Evolutionary conservation across 495 filamentous ascomycete species (phyloP).

Genomic region (Melanomma pulvis-pyrius): DNA sequence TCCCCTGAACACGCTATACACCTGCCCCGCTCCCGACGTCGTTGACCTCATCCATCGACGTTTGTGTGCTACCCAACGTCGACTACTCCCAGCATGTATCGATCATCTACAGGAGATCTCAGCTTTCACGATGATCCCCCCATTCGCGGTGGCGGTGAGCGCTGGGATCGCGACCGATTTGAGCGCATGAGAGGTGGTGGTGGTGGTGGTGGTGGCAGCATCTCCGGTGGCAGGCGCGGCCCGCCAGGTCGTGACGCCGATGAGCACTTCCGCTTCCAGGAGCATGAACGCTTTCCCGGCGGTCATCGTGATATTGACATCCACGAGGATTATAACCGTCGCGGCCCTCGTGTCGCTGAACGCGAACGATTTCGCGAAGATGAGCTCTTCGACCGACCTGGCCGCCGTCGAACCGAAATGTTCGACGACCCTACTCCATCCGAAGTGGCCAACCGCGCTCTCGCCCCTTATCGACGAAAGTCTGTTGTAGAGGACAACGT

Average conservation of each 20-base stretch:
- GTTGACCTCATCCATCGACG: constrained; percentile 5
- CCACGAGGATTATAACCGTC: constrained; percentile 41
- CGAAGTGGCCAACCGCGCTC: constrained; percentile 44
- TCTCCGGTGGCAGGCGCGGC: constrained; percentile 9
- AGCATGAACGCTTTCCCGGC: constrained; percentile 41
- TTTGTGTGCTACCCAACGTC: background rate
- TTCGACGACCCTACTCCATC: constrained; percentile 42
- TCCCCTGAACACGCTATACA: background rate
- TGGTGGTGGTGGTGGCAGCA: constrained; percentile 2
- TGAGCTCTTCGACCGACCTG: constrained; percentile 59
- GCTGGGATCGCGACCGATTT: constrained; percentile 48
- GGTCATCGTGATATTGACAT: constrained; percentile 43
- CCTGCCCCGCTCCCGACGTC: background rate
- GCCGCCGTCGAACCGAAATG: constrained; percentile 47
- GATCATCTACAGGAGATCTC: constrained; percentile 42
- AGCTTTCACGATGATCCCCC: constrained; percentile 32
- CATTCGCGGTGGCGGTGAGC: constrained; percentile 31
- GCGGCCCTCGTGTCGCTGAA: constrained; percentile 51
- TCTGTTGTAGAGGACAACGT: constrained; percentile 49
- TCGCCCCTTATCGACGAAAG: constrained; percentile 45
- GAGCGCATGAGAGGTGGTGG: constrained; percentile 38
- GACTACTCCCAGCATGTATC: constrained; percentile 30
- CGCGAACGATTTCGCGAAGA: constrained; percentile 57
- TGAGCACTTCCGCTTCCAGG: constrained; percentile 42
- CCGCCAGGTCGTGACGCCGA: constrained; percentile 35